Conservation (phyloP, 1,284 basidiomycete species). For the Ceratobasidium sp. region DNA sequence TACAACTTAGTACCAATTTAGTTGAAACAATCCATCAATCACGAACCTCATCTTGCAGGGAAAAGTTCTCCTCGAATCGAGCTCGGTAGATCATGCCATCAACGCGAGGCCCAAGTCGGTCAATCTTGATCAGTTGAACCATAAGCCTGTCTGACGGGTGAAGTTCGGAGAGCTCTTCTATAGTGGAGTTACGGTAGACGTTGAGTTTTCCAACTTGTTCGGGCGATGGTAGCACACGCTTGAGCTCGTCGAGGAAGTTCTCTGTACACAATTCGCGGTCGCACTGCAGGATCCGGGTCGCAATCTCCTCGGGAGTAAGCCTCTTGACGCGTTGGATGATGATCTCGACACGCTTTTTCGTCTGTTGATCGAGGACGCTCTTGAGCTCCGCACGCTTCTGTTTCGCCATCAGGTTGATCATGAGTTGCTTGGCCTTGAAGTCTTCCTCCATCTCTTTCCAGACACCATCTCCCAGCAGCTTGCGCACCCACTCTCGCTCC, state of each 20-base stretch:
- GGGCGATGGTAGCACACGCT: slow-evolving; percentile 87
- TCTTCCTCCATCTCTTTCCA: slow-evolving; percentile 98
- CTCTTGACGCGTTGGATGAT: slow-evolving; percentile 88
- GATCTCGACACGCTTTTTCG: slow-evolving; percentile 92
- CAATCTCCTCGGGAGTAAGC: slow-evolving; percentile 86
- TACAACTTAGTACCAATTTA: slow-evolving; percentile 48
- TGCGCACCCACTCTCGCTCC: slow-evolving; percentile 83
- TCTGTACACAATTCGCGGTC: slow-evolving; percentile 88
- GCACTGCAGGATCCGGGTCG: slow-evolving; percentile 85
- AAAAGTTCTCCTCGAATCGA: slow-evolving; percentile 86
- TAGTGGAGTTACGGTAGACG: slow-evolving; percentile 87
- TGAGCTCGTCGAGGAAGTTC: slow-evolving; percentile 87
- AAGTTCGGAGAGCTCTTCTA: slow-evolving; percentile 88
- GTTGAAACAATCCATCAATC: slow-evolving; percentile 35
- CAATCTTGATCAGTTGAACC: slow-evolving; percentile 96
- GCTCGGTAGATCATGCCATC: slow-evolving; percentile 95
- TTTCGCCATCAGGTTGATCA: slow-evolving; percentile 83
- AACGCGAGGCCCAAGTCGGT: slow-evolving; percentile 90
- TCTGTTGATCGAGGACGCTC: slow-evolving; percentile 91
- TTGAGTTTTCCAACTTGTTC: slow-evolving; percentile 94
- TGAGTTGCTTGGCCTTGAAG: slow-evolving; percentile 96
- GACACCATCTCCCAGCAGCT: slow-evolving; percentile 85
- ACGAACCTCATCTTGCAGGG: slow-evolving; percentile 67
- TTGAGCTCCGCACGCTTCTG: slow-evolving; percentile 88
- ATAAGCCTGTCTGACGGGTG: slow-evolving; percentile 97